Conservation (phyloP, 2,329 filamentous ascomycete species). For the Exophiala sp. region DNA sequence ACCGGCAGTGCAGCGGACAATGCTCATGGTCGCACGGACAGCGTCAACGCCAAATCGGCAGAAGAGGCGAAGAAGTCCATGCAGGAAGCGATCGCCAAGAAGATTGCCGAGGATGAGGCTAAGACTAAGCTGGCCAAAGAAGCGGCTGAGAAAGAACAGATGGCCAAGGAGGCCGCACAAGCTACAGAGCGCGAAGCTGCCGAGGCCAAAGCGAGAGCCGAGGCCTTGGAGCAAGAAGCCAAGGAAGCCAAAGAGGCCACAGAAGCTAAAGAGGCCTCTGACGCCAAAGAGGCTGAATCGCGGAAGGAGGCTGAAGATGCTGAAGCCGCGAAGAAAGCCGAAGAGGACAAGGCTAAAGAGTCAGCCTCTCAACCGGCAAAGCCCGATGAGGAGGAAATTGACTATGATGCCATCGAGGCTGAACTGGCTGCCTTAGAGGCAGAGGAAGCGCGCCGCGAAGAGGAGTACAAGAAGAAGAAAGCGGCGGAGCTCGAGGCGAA, state of each 20-base stretch:
- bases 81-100: conserved; percentile 47
- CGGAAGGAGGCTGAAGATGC: conserved; percentile 25
- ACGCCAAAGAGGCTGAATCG: conserved; percentile 25
- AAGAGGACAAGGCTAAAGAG: conserved; percentile 20
- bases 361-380: conserved; percentile 27
- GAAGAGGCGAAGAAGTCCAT: conserved; percentile 80
- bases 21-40: conserved; percentile 66
- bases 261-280: conserved; percentile 24
- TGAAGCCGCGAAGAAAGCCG: conserved; percentile 7
- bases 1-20: conserved; percentile 56
- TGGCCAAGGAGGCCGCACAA: conserved; percentile 42
- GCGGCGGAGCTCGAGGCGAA: conserved; percentile 62
- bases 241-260: conserved; percentile 36
- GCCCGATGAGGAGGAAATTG: conserved; percentile 38
- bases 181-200: conserved; percentile 32
- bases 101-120: conserved; percentile 48
- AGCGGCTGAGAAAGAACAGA: conserved; percentile 27
- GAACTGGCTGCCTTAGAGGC: conserved; percentile 45
- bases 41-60: conserved; percentile 62
- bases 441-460: conserved; percentile 42
- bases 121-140: conserved; percentile 35
- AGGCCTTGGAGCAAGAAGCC: conserved; percentile 31
- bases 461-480: conserved; percentile 62
- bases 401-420: conserved; percentile 43
- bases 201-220: conserved; percentile 24